Base-by-base conservation (phyloP, 768 basidiomycete genomes). In the Polyporus arcularius region DNA sequence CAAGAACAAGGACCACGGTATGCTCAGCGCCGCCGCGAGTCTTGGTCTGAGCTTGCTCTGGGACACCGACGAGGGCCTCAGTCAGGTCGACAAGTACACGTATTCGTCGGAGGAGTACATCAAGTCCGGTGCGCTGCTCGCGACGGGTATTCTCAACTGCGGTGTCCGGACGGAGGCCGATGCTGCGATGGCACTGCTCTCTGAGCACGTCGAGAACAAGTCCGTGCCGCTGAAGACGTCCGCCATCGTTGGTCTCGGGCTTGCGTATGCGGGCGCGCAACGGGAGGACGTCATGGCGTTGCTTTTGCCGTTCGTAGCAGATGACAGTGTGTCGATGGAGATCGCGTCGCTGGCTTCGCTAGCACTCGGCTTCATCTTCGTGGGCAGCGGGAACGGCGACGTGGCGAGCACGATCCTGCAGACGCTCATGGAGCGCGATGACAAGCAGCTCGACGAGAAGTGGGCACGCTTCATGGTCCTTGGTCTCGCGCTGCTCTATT, bases 1-100 rank as follows among this genome's bases (percentile, higher is more conserved):
- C 82, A 98, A 98, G 83, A 98, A 98, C 80, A 98, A 98, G 77
- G 96, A 98, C 55, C 94, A 97, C 64, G 97, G 96, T 55, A 98
- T 98, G 94, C 88, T 96, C 83, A 93, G 91, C 61, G 97, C 97
- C 26, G 88, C 96, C 30, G 97, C 97, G 4, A 96, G 93, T 57
- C 81, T 99, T 55, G 97, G 97, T 18, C 80, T 98, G 45, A 90
- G 90, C 76, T 79, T 98, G 63, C 79, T 99, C 1, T 99, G 97
- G 97, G 95, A 98, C 71, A 92, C 92, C 9, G 97, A 98, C 58
- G 83, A 91, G 58, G 97, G 97, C 67, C 81, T 98, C 42, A 89
- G 87, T 69, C 94, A 96, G 65, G 89, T 98, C 66, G 97, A 99
- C 79, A 97, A 94, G 74, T 98, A 98, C 78, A 93, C 96, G 26